Percentiles rank a stretch among this genome's conserved stretches.
Evolutionary conservation across 257 asterid genomes (phyloP).

Genomic region (Solanum chmielewskii): DNA sequence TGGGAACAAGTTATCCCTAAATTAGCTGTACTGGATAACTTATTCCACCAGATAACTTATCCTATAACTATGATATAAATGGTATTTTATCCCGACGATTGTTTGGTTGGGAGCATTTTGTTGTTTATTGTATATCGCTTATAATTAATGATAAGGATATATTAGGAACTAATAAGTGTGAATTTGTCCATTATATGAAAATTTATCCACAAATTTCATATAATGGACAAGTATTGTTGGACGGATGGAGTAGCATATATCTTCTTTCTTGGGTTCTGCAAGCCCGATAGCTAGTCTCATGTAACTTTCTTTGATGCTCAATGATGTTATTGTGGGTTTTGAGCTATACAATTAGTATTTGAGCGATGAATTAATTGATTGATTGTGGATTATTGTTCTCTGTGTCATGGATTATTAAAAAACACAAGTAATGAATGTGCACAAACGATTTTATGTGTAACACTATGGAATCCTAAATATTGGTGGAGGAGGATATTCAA

Average conservation of each 20-base stretch:
- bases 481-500: neutral
- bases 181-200: too few species aligned
- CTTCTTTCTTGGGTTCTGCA: neutral
- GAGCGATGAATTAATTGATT: neutral
- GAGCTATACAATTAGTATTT: neutral
- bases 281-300: neutral
- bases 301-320: neutral
- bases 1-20: accelerated
- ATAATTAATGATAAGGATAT: too few species aligned
- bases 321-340: neutral
- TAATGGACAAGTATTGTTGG: too few species aligned
- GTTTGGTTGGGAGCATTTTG: too few species aligned
- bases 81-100: too few species aligned
- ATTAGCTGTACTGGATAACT: too few species aligned
- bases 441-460: neutral
- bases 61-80: too few species aligned
- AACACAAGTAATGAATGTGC: neutral
- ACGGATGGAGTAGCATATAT: too few species aligned
- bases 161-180: too few species aligned
- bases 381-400: neutral
- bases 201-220: too few species aligned
- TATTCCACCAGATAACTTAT: too few species aligned
- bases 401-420: neutral
- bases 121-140: too few species aligned
- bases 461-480: neutral